phyloP scores from a whole-genome alignment of 2,329 filamentous ascomycete genomes.

The Grosmannia serpens region DNA sequence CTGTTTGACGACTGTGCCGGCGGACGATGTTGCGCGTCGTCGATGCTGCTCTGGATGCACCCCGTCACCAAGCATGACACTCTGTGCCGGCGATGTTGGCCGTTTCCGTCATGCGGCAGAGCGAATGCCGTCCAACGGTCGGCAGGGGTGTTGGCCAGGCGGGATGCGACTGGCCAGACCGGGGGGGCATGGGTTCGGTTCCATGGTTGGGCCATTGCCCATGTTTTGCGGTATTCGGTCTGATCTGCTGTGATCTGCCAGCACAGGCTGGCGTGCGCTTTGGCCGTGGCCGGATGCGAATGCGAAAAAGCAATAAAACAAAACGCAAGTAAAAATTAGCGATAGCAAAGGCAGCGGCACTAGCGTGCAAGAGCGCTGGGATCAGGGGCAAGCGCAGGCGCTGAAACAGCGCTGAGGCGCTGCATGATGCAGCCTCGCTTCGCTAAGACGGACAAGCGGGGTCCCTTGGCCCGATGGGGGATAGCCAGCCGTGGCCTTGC shows the following conservation, averaged over 20 bases:
- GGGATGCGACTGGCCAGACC: background rate
- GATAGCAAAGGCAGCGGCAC: too few species aligned
- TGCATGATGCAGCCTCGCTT: background rate
- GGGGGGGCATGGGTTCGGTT: background rate
- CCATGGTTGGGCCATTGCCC: background rate
- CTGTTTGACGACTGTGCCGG: background rate
- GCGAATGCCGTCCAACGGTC: background rate
- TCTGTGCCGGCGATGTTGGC: background rate
- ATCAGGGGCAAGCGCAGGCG: background rate
- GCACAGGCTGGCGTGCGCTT: too few species aligned
- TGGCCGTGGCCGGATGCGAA: too few species aligned
- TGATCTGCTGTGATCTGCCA: background rate
- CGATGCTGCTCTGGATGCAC: background rate
- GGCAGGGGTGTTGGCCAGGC: background rate
- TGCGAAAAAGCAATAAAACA: too few species aligned
- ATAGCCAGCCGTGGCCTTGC: background rate
- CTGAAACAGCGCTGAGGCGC: background rate
- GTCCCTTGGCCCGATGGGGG: background rate
- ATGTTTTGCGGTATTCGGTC: too few species aligned
- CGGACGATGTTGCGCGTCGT: background rate
- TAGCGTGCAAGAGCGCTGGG: too few species aligned
- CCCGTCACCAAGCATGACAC: background rate
- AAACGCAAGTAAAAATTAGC: too few species aligned
- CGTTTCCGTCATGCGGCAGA: background rate
- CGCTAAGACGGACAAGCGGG: background rate